Evolutionary conservation across 768 basidiomycete species (phyloP).

Genomic region (Suillus luteus): DNA sequence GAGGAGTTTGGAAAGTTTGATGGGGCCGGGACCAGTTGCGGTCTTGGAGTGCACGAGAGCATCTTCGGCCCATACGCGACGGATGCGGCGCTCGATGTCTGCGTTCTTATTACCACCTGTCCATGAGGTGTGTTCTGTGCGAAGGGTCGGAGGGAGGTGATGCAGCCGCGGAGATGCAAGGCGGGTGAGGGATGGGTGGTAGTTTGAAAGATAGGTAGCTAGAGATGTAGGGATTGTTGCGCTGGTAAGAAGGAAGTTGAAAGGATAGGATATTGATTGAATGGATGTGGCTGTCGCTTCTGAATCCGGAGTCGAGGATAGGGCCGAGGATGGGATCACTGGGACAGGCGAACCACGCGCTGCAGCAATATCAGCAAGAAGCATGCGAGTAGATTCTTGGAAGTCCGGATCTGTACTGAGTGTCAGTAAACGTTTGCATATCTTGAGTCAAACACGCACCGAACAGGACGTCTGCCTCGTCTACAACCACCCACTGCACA

Average conservation of each 20-base stretch:
- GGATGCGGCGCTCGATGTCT: conserved; percentile 76
- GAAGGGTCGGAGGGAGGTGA: conserved; percentile 67
- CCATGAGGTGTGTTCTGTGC: conserved; percentile 74
- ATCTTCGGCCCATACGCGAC: conserved; percentile 75
- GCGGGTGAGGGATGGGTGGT: conserved; percentile 67
- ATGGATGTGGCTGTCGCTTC: conserved; percentile 14
- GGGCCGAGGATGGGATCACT: conserved; percentile 20
- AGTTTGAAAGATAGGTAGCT: conserved; percentile 57
- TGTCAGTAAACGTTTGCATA: conserved; percentile 5
- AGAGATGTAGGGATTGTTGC: conserved; percentile 87
- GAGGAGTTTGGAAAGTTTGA: conserved; percentile 63
- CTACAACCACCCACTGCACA: conserved; percentile 88
- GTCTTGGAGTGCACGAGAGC: conserved; percentile 36
- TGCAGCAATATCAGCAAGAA: conserved; percentile 70
- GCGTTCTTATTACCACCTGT: conserved; percentile 79
- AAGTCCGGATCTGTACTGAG: conserved; percentile 73
- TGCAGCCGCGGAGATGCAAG: conserved; percentile 82
- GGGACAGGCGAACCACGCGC: conserved; percentile 43
- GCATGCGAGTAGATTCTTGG: conserved; percentile 64
- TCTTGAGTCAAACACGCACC: conserved; percentile 46
- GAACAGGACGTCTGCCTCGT: conserved; percentile 90
- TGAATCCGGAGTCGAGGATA: conserved; percentile 17
- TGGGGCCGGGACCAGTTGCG: conserved; percentile 23
- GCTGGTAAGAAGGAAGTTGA: conserved; percentile 79
- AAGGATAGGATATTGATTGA: conserved; percentile 55